Evolutionary conservation across 176 grass and related monocot genomes (phyloP), one percentile per base, ranked within the genome.

Genomic region (Oryza officinalis): DNA sequence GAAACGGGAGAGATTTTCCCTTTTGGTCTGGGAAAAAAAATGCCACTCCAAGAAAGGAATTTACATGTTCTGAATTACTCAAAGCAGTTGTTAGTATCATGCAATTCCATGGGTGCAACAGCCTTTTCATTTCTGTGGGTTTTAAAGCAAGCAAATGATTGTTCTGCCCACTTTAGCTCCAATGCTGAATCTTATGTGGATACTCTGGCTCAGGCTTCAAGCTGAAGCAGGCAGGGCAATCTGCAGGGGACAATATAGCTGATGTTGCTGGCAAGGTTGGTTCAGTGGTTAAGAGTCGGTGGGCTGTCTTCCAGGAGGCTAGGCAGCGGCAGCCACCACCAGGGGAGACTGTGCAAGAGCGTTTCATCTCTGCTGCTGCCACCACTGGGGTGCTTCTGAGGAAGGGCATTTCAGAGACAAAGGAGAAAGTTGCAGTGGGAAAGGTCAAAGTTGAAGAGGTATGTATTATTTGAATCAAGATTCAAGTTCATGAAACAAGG

Each of bases 361-460:
- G 93, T 32, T 77, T 98, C 83, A 91, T 93, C 66, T 90, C 87
- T 40, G 96, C 89, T 27, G 93, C 96, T 66, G 85, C 96, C 74
- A 86, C 89, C 57, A 98, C 96, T n/a, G 86, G 93, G 13, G 78
- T 89, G 49, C 91, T 98, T 78, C 88, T 98, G 38, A 90, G 89
- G 72, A 98, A 95, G 83, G 89, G 96, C 47, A 88, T 98, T 52
- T 88, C 88, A 57, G 96, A 96, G 80, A 98, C 96, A 2, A 98
- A 96, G 73, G 96, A 96, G 72, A 98, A 94, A 78, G 96, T 95
- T 93, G 83, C 84, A 9, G 93, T 98, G 33, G 96, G 96, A 78
- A 98, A 98, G 80, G 78, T 98, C 77, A 99, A 99, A 86, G 93
- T 94, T 79, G 93, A 99, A 96, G 96, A 99, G 93, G 96, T 99